Evolutionary conservation across 768 basidiomycete genomes (phyloP), one percentile per base, ranked within the genome.

Genomic region (Psilocybe sp.): DNA sequence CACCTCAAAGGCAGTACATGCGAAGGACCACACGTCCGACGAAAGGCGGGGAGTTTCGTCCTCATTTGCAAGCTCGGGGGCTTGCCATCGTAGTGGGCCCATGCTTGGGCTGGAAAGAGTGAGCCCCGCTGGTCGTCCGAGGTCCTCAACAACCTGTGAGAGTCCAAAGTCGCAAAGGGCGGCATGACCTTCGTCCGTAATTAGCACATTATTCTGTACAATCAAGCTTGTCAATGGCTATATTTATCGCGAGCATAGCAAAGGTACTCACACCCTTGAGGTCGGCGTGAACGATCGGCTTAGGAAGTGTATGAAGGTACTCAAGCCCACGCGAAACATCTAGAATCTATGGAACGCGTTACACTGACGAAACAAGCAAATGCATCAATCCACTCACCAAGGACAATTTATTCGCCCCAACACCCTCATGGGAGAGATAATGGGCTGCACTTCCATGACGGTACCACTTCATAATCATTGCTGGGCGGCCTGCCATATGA

Each of bases 391-490:
- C 7, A 58, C 68, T 52, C 35, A 78, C 74, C 50, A 78, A 60
- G 19, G 60, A 52, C 31, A 74, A 43, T 43, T 73, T 61, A 44
- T 78, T 68, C 1, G 57, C 68, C 7, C 41, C 41, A 4, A 68
- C 64, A 41, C 71, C 68, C 39, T 54, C 57, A 9, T 59, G 62
- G 49, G 62, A 63, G 43, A 77, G 63, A 50, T 78, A 79, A 15
- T 73, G 68, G 14, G 64, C 64, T 33, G 77, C 71, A 49, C 70
- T 77, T 5, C 78, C 76, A 38, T 79, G 76, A 35, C 66, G 57
- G 54, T 74, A 78, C 77, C 78, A 80, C 47, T 72, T 70, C 51
- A 77, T 63, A 33, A 80, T 67, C 61, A 72, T 69, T 9, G 69
- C 63, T 1, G 69, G 69, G 9, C 67, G 55, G 18, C 64, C 64